phyloP scores from a whole-genome alignment of 164 flowering plant genomes.

The Dillenia turbinata region DNA sequence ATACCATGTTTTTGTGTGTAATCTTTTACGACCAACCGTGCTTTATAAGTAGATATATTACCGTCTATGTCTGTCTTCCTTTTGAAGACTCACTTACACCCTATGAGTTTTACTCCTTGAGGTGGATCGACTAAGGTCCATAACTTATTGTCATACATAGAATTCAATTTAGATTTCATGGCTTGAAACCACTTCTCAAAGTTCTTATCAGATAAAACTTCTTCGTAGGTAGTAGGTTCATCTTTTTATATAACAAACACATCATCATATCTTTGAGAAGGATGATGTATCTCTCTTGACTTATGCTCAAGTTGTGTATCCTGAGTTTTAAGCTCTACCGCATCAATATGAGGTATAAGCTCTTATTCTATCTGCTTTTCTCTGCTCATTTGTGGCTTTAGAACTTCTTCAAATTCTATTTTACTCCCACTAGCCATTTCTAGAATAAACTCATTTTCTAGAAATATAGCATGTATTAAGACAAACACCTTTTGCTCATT shows the following conservation, averaged over 20 bases:
- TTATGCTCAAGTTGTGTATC: background rate
- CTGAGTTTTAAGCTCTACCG: background rate
- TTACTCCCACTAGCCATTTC: background rate
- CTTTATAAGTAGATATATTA: too few relatives aligned
- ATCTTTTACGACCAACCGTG: too few relatives aligned
- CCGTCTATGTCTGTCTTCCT: too few relatives aligned
- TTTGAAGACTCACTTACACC: background rate
- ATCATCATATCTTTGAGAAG: background rate
- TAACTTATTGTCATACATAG: background rate
- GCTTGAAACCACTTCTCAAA: background rate
- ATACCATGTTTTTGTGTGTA: too few relatives aligned
- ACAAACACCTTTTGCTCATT: background rate
- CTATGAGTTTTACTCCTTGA: too few relatives aligned
- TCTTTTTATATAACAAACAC: background rate
- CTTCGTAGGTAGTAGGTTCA: background rate
- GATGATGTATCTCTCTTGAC: background rate
- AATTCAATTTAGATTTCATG: slow-evolving; percentile 4
- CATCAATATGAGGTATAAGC: background rate
- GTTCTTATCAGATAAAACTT: background rate
- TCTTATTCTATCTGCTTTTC: background rate
- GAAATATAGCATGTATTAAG: too few relatives aligned
- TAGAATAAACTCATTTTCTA: too few relatives aligned
- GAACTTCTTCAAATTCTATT: slow-evolving; percentile 1
- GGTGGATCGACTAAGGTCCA: background rate
- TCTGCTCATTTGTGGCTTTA: too few relatives aligned